phyloP scores from a whole-genome alignment of 2,329 filamentous ascomycete species.

The Escovopsis weberi region DNA sequence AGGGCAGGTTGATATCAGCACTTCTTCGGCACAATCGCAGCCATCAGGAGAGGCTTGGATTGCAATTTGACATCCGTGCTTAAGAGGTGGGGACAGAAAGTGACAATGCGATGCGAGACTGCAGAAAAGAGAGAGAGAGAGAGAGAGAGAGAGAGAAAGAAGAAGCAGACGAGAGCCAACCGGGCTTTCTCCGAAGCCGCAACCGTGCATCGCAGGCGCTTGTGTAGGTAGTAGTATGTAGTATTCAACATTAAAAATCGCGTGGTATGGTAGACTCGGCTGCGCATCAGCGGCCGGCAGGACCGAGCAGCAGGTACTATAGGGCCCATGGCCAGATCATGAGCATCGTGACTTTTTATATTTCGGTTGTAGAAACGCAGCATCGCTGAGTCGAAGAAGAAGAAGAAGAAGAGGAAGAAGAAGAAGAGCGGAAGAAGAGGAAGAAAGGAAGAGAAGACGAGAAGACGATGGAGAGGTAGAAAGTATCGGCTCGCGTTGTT shows the following conservation, averaged over 20 bases:
- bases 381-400: too few species aligned
- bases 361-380: too few species aligned
- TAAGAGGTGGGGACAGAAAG: constrained; percentile 3
- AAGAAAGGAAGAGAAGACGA: too few species aligned
- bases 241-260: constrained; percentile 2
- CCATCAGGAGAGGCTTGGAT: constrained; percentile 60
- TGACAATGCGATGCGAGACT: background rate
- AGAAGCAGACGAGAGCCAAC: background rate
- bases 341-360: constrained; percentile 1
- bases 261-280: background rate
- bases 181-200: background rate
- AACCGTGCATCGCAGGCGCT: too few species aligned
- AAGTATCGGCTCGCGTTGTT: constrained; percentile 8
- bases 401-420: too few species aligned
- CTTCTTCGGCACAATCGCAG: constrained; percentile 98
- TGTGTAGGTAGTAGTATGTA: background rate
- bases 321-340: constrained; percentile 4
- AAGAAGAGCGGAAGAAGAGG: background rate
- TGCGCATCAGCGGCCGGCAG: constrained; percentile 4
- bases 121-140: background rate
- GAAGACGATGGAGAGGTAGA: constrained; percentile 1
- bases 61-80: constrained; percentile 99
- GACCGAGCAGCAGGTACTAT: constrained; percentile 3
- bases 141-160: background rate
- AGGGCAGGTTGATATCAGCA: constrained; percentile 60